phyloP scores from a whole-genome alignment of 495 filamentous ascomycete species.

The Choiromyces venosus region DNA sequence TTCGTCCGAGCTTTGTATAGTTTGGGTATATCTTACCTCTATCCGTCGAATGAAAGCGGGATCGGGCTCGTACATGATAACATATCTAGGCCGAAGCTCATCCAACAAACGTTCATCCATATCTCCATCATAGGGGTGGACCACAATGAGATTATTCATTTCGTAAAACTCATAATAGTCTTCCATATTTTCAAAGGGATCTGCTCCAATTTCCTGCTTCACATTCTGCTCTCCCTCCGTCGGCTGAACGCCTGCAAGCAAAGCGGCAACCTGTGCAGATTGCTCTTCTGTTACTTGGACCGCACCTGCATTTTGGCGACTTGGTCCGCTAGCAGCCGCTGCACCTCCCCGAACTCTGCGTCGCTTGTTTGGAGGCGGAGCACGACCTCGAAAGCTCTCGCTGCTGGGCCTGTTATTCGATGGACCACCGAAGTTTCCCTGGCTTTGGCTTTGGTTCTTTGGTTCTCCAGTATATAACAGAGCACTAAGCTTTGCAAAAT shows the following conservation, averaged over 20 bases:
- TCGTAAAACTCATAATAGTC: constrained; percentile 91
- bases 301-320: constrained; percentile 58
- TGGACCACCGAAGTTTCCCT: constrained; percentile 50
- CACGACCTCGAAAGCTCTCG: constrained; percentile 51
- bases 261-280: constrained; percentile 62
- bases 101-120: constrained; percentile 94
- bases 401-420: constrained; percentile 37
- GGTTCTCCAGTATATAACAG: constrained; percentile 70
- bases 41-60: constrained; percentile 90
- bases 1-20: not conserved
- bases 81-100: constrained; percentile 84
- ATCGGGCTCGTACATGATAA: constrained; percentile 98
- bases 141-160: constrained; percentile 77
- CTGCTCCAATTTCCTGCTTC: constrained; percentile 69
- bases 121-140: constrained; percentile 92
- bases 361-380: constrained; percentile 73
- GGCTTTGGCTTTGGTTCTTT: constrained; percentile 56
- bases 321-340: constrained; percentile 50
- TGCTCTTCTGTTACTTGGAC: constrained; percentile 76
- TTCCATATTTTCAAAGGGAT: constrained; percentile 81
- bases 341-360: constrained; percentile 83
- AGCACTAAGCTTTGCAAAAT: constrained; percentile 76
- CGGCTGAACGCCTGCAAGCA: constrained; percentile 63
- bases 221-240: constrained; percentile 58
- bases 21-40: constrained; percentile 47